Evolutionary conservation across 768 basidiomycete species (phyloP), one percentile per base, ranked within the genome.

Genomic region (Coprinopsis marcescibilis): DNA sequence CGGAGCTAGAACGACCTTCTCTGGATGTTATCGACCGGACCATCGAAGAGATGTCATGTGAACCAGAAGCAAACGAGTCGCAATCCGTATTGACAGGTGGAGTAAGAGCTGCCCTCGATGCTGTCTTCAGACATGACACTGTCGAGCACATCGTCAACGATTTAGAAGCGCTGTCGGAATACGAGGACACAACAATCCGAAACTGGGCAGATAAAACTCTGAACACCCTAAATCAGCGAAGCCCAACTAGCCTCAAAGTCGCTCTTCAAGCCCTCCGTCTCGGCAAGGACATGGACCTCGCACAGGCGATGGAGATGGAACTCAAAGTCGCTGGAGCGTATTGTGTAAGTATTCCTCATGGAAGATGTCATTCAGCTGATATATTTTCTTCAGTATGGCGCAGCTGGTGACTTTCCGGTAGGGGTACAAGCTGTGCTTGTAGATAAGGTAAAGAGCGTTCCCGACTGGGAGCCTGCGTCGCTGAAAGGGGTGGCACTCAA

Each of bases 211-310:
- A 68, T 48, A 62, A 75, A 47, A 91, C 92, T 3, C 63, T 88
- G 48, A 66, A 70, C 12, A 67, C 69, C 25, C 66, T 99, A 48
- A 69, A 77, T 32, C 53, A 75, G 54, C 79, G 90, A 33, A 93
- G 92, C 65, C 95, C 95, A 10, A 96, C 94, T 1, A 93, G 91
- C 55, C 73, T 97, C 54, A 89, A 89, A 61, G 85, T 98, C 27
- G 79, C 94, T n/a, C 71, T 98, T 17, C 68, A 75, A 55, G 88
- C 89, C 1, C 77, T 93, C 45, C 80, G 85, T 38, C 68, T 69
- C 49, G 93, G 90, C n/a, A 78, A 71, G 55, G 65, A 66, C 1
- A 64, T 83, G 71, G 60, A 73, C 2, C 69, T 98, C 32, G 68
- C 72, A 4, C 72, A 86, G 48, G 80, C 79, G 1, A 69, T 98